A percentile compares a stretch with the other conserved stretches of the same genome.
Conservation (phyloP, 2,329 filamentous ascomycete genomes). For the Xylariaceae sp. region DNA sequence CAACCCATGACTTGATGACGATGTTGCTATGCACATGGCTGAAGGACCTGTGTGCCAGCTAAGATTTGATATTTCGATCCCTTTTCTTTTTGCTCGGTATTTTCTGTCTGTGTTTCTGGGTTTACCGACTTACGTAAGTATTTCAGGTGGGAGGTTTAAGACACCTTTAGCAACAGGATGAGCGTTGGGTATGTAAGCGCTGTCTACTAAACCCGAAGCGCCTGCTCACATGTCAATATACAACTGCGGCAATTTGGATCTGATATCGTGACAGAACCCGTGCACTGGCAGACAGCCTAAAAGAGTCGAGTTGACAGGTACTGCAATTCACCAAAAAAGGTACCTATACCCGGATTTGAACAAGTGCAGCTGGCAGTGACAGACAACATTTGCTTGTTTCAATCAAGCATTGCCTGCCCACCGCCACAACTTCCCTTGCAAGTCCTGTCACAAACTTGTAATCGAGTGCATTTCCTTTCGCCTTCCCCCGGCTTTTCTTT, state of each 20-base stretch:
- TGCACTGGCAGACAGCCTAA: not conserved
- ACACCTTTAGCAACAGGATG: no score
- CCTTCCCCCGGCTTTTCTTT: not conserved
- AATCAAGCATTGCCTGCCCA: not conserved
- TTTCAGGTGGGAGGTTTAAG: no score
- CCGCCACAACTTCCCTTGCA: not conserved
- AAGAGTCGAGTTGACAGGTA: not conserved
- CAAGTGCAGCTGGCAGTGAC: no score
- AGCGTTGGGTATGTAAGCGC: not conserved
- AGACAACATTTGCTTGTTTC: no score
- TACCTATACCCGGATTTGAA: no score
- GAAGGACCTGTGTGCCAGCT: constrained; percentile 2
- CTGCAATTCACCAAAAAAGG: no score
- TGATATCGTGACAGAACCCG: constrained; percentile 4
- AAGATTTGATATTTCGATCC: no score
- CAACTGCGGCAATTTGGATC: constrained; percentile 8
- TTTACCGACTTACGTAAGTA: no score
- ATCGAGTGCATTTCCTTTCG: no score
- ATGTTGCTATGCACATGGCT: not conserved
- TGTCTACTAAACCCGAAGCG: not conserved
- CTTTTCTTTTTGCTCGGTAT: no score
- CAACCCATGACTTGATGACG: no score
- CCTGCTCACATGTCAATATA: not conserved
- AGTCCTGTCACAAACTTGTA: not conserved
- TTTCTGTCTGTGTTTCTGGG: no score